A percentile compares a stretch with the other conserved stretches of the same genome.
These are phyloP conservation scores for Penicillium steckii DNA, from an alignment of 495 filamentous ascomycete genomes.

Conservation along the genomic window DNA sequence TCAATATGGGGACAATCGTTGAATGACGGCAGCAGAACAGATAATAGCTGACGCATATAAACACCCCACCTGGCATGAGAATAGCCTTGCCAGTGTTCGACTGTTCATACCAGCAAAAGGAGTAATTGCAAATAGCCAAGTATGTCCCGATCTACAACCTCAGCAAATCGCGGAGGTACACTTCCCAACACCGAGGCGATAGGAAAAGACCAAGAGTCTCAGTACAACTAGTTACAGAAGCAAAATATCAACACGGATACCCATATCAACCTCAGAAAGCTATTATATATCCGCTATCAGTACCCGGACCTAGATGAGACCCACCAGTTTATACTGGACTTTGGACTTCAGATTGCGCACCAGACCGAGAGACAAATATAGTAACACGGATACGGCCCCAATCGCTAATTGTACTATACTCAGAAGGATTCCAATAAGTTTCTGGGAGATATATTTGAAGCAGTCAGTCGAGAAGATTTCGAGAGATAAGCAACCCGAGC, in stretches of 20 bases:
- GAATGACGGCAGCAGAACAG: no score
- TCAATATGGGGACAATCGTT: no score
- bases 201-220: no score
- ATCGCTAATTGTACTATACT: conserved; percentile 56
- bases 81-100: no score
- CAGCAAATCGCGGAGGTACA: no score
- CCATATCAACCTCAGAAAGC: conserved; percentile 40
- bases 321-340: conserved; percentile 41
- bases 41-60: no score
- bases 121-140: no score
- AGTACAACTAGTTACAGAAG: no score
- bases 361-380: conserved; percentile 49
- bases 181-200: no score
- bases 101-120: no score
- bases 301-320: conserved; percentile 46
- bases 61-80: no score
- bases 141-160: no score
- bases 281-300: conserved; percentile 51
- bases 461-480: conserved; percentile 57
- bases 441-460: conserved; percentile 52
- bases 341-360: conserved; percentile 52
- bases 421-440: conserved; percentile 50
- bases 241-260: conserved; percentile 30
- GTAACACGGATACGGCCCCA: conserved; percentile 58
- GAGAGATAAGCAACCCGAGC: conserved; percentile 33